Conservation (phyloP, 129 eudicot species). For the Flaveria trinervia region DNA sequence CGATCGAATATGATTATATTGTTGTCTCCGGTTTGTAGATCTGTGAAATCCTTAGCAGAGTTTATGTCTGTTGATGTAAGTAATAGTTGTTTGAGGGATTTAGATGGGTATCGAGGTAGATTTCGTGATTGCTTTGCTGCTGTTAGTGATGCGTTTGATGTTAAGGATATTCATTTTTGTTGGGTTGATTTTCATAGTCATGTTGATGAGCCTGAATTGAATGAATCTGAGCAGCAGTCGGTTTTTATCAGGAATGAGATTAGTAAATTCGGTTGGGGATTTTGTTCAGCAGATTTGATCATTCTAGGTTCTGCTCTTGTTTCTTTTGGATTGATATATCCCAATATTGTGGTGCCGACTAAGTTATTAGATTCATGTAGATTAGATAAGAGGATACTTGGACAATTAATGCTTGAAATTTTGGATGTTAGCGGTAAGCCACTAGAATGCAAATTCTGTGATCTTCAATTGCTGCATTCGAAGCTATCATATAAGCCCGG, state of each 20-base stretch:
- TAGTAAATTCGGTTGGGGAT: constrained; percentile 72
- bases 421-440: constrained; percentile 76
- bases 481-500: constrained; percentile 20
- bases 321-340: constrained; percentile 77
- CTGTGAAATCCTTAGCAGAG: constrained; percentile 41
- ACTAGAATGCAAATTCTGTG: constrained; percentile 66
- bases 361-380: constrained; percentile 23
- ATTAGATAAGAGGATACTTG: constrained; percentile 29
- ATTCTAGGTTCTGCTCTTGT: constrained; percentile 77
- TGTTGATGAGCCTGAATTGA: constrained; percentile 6
- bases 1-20: constrained; percentile 69
- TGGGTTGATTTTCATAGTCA: constrained; percentile 59
- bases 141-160: constrained; percentile 48
- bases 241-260: constrained; percentile 38
- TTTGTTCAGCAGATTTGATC: constrained; percentile 64
- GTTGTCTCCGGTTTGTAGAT: constrained; percentile 60
- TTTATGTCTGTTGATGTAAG: constrained; percentile 46
- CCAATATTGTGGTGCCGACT: constrained; percentile 50
- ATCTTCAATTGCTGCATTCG: constrained; percentile 64
- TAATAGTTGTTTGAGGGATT: constrained; percentile 22
- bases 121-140: constrained; percentile 45
- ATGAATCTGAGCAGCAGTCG: constrained; percentile 28
- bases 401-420: constrained; percentile 63
- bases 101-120: constrained; percentile 22
- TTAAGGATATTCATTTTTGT: constrained; percentile 70